Evolutionary conservation across 2,329 filamentous ascomycete genomes (phyloP).

Genomic region (Fusarium lyarnte): DNA sequence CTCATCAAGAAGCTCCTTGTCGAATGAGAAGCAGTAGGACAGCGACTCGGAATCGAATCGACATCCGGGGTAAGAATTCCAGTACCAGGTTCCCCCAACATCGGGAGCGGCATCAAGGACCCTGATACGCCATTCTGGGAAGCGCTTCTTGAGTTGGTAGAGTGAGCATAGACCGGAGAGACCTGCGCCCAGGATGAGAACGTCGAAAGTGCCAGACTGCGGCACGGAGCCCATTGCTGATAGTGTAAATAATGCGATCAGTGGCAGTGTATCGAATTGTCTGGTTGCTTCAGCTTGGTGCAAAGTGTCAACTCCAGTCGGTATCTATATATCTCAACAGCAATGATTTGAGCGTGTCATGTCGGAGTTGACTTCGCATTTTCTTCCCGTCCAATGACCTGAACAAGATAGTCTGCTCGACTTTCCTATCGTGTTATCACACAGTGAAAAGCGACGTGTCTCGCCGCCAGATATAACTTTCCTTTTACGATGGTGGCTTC

Average conservation of each 20-base stretch:
- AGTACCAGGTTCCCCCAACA: conserved; percentile 42
- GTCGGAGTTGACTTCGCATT: neutral
- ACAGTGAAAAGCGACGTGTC: neutral
- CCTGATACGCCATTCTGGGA: conserved; percentile 32
- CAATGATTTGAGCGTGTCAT: neutral
- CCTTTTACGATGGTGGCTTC: neutral
- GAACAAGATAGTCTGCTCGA: neutral
- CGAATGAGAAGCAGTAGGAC: conserved; percentile 49
- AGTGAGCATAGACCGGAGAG: conserved; percentile 54
- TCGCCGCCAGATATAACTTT: conserved; percentile 25
- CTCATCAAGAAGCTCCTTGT: conserved; percentile 29
- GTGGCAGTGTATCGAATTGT: fast-evolving
- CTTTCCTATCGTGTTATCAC: neutral
- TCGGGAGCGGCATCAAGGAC: conserved; percentile 31
- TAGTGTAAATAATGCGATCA: neutral
- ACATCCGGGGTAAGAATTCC: conserved; percentile 44
- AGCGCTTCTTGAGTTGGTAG: conserved; percentile 50
- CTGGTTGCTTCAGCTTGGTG: too few relatives aligned
- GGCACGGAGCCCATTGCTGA: conserved; percentile 31
- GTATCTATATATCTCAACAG: neutral
- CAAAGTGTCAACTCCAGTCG: neutral
- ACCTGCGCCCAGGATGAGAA: conserved; percentile 35
- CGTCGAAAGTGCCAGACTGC: conserved; percentile 17
- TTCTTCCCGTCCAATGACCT: neutral
- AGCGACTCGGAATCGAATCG: conserved; percentile 51